phyloP scores from a whole-genome alignment of 257 asterid genomes.

The Solanum peruvianum region DNA sequence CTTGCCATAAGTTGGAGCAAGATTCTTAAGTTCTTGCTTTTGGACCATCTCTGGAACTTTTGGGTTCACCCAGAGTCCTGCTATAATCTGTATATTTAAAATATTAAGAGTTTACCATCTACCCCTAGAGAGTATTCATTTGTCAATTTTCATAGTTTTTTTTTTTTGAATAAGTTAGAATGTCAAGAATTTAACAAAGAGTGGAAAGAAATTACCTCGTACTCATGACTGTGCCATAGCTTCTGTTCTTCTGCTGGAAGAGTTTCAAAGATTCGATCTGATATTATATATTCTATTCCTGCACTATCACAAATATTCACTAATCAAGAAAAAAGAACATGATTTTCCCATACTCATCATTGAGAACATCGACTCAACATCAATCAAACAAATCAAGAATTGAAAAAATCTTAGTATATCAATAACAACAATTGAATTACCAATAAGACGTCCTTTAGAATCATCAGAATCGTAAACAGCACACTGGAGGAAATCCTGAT shows the following conservation, averaged over 20 bases:
- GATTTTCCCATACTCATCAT: background rate
- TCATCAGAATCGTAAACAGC: constrained; percentile 83
- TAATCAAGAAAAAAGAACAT: no score
- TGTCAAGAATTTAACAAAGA: background rate
- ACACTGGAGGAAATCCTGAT: constrained; percentile 72
- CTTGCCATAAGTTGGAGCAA: constrained; percentile 64
- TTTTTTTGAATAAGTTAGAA: background rate
- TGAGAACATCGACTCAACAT: background rate
- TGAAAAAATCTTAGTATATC: background rate
- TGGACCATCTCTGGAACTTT: constrained; percentile 58
- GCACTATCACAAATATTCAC: background rate
- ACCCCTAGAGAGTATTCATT: background rate
- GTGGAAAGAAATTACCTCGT: constrained; percentile 57
- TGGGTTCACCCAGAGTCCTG: constrained; percentile 78
- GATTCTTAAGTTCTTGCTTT: constrained; percentile 40
- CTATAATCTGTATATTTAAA: constrained; percentile 29
- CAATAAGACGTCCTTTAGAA: constrained; percentile 59
- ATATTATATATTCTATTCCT: constrained; percentile 81
- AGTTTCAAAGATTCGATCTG: constrained; percentile 37
- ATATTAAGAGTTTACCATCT: background rate
- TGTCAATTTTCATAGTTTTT: background rate
- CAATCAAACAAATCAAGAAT: background rate
- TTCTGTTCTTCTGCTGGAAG: constrained; percentile 68
- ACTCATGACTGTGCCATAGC: constrained; percentile 84
- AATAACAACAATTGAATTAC: constrained; percentile 6